These are phyloP conservation scores for Chaetomium strumarium DNA, from an alignment of 2,329 filamentous ascomycete genomes.

Conservation along the genomic window DNA sequence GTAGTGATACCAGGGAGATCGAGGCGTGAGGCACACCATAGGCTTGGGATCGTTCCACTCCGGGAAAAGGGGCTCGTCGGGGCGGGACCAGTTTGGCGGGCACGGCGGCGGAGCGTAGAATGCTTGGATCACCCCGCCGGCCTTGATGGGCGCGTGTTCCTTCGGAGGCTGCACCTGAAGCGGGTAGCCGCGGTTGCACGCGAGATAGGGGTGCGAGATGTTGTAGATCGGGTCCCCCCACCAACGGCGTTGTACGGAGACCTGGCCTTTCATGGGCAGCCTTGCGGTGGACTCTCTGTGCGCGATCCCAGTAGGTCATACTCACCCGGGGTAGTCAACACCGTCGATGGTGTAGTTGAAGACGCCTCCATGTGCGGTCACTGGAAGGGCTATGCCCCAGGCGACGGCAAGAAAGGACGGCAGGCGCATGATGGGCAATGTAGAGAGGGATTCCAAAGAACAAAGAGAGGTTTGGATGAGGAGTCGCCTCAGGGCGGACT, in stretches of 20 bases:
- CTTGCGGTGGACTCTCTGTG: neutral
- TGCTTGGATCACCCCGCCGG: constrained; percentile 4
- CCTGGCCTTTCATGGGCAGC: neutral
- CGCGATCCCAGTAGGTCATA: neutral
- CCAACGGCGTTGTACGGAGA: constrained; percentile 5
- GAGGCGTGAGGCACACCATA: neutral
- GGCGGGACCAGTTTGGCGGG: neutral
- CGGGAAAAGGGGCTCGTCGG: neutral
- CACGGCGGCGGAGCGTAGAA: neutral
- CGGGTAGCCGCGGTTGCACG: constrained; percentile 10
- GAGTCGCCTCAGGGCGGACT: too few species aligned
- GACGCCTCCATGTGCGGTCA: constrained; percentile 4
- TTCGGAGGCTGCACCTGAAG: neutral
- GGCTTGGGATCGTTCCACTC: neutral
- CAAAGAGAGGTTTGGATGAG: too few species aligned
- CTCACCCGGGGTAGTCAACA: constrained; percentile 3
- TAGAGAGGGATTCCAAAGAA: too few species aligned
- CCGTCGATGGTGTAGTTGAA: constrained; percentile 10
- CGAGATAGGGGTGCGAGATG: constrained; percentile 2
- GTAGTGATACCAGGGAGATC: constrained; percentile 3
- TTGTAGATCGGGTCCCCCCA: constrained; percentile 5
- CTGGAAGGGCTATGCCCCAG: too few species aligned
- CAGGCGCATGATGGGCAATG: too few species aligned
- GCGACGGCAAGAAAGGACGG: too few species aligned
- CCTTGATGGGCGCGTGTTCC: neutral